Base-by-base conservation (phyloP, 345 rosid genomes). In the Moringa oleifera region DNA sequence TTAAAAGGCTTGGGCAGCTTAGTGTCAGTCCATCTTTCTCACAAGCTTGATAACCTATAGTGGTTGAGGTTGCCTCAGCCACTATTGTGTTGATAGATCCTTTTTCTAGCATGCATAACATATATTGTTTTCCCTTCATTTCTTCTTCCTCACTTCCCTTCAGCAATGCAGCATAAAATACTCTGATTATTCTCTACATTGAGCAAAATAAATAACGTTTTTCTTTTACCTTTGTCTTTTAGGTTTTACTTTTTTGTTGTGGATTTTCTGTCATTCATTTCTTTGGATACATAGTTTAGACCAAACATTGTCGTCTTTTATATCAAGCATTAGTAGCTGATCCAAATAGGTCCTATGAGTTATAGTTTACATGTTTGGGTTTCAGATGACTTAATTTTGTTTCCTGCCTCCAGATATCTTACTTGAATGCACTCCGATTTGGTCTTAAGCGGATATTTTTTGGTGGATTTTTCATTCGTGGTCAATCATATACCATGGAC, bases 361-460 rank as follows among this genome's bases (percentile, higher is more conserved):
- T 3, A 2, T 28, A 28, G 33, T 28, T 28, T 2, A 28, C 13
- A 4, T 41, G 12, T 41, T 28, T 28, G 33, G 3, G 47, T 41
- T 41, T 16, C 17, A 4, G 47, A 41, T 51, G 9, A 47, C 55
- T 5, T 53, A 22, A 37, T 36, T 71, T 36, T 51, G 45, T 23
- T n/a, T 58, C 33, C 65, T 41, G 24, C 22, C 28, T 25, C 53
- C 80, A 90, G 95, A 83, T 87, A 55, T 70, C 97, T 25, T 85
- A 87, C 81, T 70, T 90, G 82, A 90, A 85, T 77, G 90, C 95
- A 36, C 89, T 90, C n/a, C 79, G 84, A 64, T 87, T 85, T 71
- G 94, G 87, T 58, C 91, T 90, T 62, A 85, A 90, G 70, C 76
- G 91, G 73, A 83, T 85, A 18, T 80, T 86, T 75, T 87, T 87